Percentiles rank a stretch among this genome's conserved stretches.
These are phyloP conservation scores for Backusella tuberculispora DNA, from an alignment of 192 early-diverging fungal species.

Conservation along the genomic window DNA sequence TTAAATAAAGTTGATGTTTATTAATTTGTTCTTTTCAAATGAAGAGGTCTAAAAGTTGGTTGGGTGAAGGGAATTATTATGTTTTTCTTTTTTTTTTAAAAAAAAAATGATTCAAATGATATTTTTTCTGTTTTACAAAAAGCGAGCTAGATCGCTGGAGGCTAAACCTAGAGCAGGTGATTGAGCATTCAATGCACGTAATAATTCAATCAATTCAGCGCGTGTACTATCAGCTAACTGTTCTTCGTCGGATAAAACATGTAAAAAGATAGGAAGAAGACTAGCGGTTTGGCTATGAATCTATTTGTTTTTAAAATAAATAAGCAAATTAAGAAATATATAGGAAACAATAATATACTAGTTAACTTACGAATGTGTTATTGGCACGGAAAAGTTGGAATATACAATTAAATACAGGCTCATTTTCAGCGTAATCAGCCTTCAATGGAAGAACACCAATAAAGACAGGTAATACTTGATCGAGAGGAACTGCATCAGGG, in stretches of 20 bases:
- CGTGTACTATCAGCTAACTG: slow-evolving; percentile 61
- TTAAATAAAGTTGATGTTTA: slow-evolving; percentile 16
- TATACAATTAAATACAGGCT: slow-evolving; percentile 73
- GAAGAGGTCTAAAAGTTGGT: slow-evolving; percentile 7
- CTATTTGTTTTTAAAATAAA: slow-evolving; percentile 31
- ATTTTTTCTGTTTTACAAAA: slow-evolving; percentile 32
- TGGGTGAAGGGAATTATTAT: background rate
- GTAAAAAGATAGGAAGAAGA: slow-evolving; percentile 59
- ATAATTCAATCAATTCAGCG: slow-evolving; percentile 59
- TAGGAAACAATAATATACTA: background rate
- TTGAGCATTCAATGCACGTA: slow-evolving; percentile 57
- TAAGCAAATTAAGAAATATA: background rate
- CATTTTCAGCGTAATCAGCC: slow-evolving; percentile 78
- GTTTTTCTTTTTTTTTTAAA: background rate
- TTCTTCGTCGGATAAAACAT: slow-evolving; percentile 59
- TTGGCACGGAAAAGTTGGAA: slow-evolving; percentile 64
- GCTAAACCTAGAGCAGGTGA: slow-evolving; percentile 46
- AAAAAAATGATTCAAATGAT: background rate
- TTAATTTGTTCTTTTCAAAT: slow-evolving; percentile 16
- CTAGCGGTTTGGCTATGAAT: slow-evolving; percentile 53
- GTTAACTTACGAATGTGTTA: slow-evolving; percentile 49
- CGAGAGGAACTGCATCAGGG: slow-evolving; percentile 70
- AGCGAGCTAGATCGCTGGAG: slow-evolving; percentile 39
- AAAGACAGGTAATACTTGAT: slow-evolving; percentile 72
- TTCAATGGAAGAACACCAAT: slow-evolving; percentile 71